Conservation (phyloP, 2,329 filamentous ascomycete species). For the Lecanosticta acicola region DNA sequence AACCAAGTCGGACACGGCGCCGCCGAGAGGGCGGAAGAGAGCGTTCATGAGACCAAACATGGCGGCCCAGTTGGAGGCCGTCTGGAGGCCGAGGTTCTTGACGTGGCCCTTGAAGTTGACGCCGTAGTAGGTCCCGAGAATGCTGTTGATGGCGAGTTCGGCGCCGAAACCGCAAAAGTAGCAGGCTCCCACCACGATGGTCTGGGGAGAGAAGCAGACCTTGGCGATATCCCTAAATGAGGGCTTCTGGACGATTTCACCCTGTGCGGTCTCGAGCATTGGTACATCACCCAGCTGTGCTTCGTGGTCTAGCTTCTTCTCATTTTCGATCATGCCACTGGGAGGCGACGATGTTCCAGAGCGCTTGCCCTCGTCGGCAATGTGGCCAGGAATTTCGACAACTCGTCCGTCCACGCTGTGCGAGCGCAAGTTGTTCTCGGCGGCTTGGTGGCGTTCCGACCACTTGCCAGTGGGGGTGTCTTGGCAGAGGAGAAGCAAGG, state of each 20-base stretch:
- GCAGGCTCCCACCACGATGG: conserved; percentile 46
- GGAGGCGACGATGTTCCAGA: conserved; percentile 29
- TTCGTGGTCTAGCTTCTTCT: conserved; percentile 38
- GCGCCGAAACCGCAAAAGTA: conserved; percentile 59
- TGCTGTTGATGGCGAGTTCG: conserved; percentile 56
- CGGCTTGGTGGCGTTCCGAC: conserved; percentile 61
- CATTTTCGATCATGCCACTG: conserved; percentile 29
- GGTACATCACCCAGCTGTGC: conserved; percentile 46
- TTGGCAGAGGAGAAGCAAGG: conserved; percentile 43
- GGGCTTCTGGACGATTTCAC: conserved; percentile 59
- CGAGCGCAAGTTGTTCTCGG: conserved; percentile 48
- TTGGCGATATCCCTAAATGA: conserved; percentile 54
- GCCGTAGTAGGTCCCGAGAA: conserved; percentile 55
- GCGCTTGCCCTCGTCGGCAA: conserved; percentile 39
- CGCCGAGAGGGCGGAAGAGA: conserved; percentile 60
- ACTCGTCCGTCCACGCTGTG: conserved; percentile 44
- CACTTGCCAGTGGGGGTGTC: conserved; percentile 79
- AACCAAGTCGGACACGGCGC: conserved; percentile 52
- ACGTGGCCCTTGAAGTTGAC: conserved; percentile 43
- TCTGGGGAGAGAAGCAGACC: conserved; percentile 58
- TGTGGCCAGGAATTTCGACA: conserved; percentile 47
- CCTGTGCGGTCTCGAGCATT: conserved; percentile 51
- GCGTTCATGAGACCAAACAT: conserved; percentile 74
- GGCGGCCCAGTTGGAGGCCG: conserved; percentile 57
- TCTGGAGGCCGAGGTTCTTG: conserved; percentile 46